Percentiles rank a stretch among this genome's conserved stretches.
Evolutionary conservation across 306 rosid genomes (phyloP).

Genomic region (Calophaca sinica): DNA sequence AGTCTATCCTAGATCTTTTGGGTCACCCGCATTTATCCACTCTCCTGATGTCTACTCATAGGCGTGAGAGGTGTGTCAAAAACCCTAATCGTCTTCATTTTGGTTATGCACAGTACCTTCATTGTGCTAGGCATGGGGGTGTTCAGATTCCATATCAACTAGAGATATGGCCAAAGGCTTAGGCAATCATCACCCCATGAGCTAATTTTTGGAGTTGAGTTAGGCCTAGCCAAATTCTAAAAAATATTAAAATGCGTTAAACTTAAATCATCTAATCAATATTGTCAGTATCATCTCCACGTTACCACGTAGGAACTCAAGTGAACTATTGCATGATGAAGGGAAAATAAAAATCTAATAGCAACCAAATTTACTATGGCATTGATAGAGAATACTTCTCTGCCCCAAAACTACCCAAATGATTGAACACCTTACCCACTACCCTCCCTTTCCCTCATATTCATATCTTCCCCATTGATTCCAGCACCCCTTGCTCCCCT

Average conservation of each 20-base stretch:
- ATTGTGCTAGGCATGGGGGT: too few species aligned
- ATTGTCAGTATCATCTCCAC: not conserved
- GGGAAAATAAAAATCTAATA: not conserved
- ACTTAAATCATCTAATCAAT: slow-evolving; percentile 17
- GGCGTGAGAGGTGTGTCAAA: too few species aligned
- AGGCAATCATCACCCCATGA: too few species aligned
- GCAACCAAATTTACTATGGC: not conserved
- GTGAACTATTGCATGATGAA: slow-evolving; percentile 17
- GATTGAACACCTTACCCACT: not conserved
- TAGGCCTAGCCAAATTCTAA: too few species aligned
- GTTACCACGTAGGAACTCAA: not conserved
- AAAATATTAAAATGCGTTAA: not conserved
- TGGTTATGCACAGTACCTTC: too few species aligned
- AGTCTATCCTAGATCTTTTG: too few species aligned
- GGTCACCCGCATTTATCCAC: too few species aligned
- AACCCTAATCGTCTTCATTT: too few species aligned
- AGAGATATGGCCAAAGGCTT: too few species aligned
- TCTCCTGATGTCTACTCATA: too few species aligned
- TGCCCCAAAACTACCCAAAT: slow-evolving; percentile 2
- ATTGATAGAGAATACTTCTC: not conserved
- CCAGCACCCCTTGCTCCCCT: not conserved
- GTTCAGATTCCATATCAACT: too few species aligned
- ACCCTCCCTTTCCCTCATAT: not conserved
- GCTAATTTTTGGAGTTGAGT: too few species aligned
- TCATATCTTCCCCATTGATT: not conserved